Percentiles rank a stretch among this genome's conserved stretches.
Evolutionary conservation across 2,329 filamentous ascomycete genomes (phyloP).

Genomic region (Aspergillus viridinutans): DNA sequence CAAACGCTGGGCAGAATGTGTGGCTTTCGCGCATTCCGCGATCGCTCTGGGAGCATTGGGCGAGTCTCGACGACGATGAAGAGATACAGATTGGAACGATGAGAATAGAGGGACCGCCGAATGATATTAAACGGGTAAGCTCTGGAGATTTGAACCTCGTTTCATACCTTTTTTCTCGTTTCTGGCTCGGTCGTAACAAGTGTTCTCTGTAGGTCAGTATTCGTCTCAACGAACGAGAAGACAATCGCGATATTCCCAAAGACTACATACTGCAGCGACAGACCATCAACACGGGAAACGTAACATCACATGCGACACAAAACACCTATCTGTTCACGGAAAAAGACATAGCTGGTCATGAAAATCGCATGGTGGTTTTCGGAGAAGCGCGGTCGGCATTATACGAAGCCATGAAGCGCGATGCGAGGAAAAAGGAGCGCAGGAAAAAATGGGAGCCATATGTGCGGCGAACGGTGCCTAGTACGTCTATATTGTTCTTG

Average conservation of each 20-base stretch:
- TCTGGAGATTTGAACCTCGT: not conserved
- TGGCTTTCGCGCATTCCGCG: slow-evolving; percentile 77
- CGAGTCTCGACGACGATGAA: slow-evolving; percentile 69
- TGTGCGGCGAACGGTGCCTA: slow-evolving; percentile 61
- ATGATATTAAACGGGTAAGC: slow-evolving; percentile 47
- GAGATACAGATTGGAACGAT: slow-evolving; percentile 79
- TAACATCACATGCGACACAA: slow-evolving; percentile 49
- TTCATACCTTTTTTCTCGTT: not conserved
- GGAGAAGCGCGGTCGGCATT: slow-evolving; percentile 44
- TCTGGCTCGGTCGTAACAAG: slow-evolving; percentile 5
- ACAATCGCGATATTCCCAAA: slow-evolving; percentile 74
- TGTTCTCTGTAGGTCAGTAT: slow-evolving; percentile 57
- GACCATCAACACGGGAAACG: slow-evolving; percentile 45
- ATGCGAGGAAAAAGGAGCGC: slow-evolving; percentile 43
- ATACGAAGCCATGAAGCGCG: slow-evolving; percentile 44
- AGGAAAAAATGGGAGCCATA: slow-evolving; percentile 58
- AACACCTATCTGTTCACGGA: slow-evolving; percentile 94
- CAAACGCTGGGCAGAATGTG: slow-evolving; percentile 43
- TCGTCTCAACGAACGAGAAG: slow-evolving; percentile 62
- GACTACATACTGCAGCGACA: slow-evolving; percentile 79
- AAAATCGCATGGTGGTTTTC: slow-evolving; percentile 42
- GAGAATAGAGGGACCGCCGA: slow-evolving; percentile 54
- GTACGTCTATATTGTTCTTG: slow-evolving; percentile 46
- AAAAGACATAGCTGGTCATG: slow-evolving; percentile 79
- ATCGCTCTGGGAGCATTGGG: slow-evolving; percentile 77